Evolutionary conservation across 2,329 filamentous ascomycete genomes (phyloP).

Genomic region (Leptographium lundbergii): DNA sequence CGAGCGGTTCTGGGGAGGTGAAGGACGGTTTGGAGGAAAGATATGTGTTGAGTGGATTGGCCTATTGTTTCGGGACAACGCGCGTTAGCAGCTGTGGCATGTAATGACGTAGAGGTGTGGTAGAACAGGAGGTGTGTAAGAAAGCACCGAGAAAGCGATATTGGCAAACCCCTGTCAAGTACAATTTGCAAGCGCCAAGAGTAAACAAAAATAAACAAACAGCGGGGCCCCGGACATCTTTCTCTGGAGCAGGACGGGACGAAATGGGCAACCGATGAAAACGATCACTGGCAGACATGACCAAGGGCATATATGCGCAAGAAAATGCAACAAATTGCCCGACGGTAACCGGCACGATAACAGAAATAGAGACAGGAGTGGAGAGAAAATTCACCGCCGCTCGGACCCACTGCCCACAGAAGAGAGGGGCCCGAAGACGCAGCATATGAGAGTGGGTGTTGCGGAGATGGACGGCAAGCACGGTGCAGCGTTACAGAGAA

Average conservation of each 20-base stretch:
- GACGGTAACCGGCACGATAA: not conserved
- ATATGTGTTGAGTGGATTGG: slow-evolving; percentile 94
- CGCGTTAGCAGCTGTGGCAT: slow-evolving; percentile 25
- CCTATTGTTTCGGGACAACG: slow-evolving; percentile 36
- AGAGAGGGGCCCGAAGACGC: not conserved
- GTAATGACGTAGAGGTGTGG: not conserved
- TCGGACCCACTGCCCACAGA: not conserved
- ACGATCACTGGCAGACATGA: not conserved
- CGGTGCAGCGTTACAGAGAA: too few species aligned
- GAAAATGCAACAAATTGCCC: not conserved
- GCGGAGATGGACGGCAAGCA: not conserved
- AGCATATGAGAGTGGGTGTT: not conserved
- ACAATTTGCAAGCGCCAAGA: not conserved
- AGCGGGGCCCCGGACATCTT: not conserved
- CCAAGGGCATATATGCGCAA: too few species aligned
- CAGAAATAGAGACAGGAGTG: not conserved
- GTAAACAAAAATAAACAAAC: not conserved
- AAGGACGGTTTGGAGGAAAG: slow-evolving; percentile 83
- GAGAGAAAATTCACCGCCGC: slow-evolving; percentile 2
- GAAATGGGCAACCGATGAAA: not conserved
- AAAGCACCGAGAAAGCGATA: not conserved
- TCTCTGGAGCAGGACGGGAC: not conserved
- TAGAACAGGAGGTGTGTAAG: not conserved
- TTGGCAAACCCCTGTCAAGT: not conserved
- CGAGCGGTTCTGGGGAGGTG: slow-evolving; percentile 83